Evolutionary conservation across 805 yeast genomes (phyloP).

Genomic region (Yamadazyma sp.): DNA sequence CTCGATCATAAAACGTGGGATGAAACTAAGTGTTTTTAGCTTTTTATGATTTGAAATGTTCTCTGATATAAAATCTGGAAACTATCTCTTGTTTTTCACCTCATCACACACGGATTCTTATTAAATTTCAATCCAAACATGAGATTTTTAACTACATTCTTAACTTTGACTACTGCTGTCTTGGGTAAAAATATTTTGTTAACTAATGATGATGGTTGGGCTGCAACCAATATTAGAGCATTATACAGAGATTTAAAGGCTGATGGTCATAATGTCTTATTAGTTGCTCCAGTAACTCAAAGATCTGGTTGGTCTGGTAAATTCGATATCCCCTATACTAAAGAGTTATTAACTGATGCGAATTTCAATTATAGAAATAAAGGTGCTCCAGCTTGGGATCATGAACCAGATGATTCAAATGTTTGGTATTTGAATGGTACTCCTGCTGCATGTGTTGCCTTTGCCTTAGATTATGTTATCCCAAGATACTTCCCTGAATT

Average conservation of each 20-base stretch:
- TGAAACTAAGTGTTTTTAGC: too few relatives aligned
- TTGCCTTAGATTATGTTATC: slow-evolving; percentile 45
- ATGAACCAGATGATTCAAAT: slow-evolving; percentile 33
- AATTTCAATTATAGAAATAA: slow-evolving; percentile 42
- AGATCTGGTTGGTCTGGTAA: slow-evolving; percentile 56
- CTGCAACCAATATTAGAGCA: slow-evolving; percentile 54
- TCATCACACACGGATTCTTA: too few relatives aligned
- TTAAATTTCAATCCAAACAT: slow-evolving; percentile 8
- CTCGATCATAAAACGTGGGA: too few relatives aligned
- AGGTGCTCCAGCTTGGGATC: slow-evolving; percentile 56
- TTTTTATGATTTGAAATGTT: too few relatives aligned
- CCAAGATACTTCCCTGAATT: slow-evolving; percentile 39
- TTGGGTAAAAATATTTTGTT: slow-evolving; percentile 23
- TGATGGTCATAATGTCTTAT: slow-evolving; percentile 47
- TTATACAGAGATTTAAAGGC: slow-evolving; percentile 43
- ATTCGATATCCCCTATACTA: slow-evolving; percentile 38
- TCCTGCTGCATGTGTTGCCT: slow-evolving; percentile 51
- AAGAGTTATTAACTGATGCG: slow-evolving; percentile 35
- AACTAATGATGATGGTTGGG: slow-evolving; percentile 57
- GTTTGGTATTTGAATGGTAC: slow-evolving; percentile 57
- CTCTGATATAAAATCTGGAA: too few relatives aligned
- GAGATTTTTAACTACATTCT: slow-evolving; percentile 50
- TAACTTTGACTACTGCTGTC: slow-evolving; percentile 10
- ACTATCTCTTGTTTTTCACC: too few relatives aligned
- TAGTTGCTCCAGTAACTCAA: slow-evolving; percentile 50